Conservation (phyloP, 768 basidiomycete species). For the Agaricus subrufescens region DNA sequence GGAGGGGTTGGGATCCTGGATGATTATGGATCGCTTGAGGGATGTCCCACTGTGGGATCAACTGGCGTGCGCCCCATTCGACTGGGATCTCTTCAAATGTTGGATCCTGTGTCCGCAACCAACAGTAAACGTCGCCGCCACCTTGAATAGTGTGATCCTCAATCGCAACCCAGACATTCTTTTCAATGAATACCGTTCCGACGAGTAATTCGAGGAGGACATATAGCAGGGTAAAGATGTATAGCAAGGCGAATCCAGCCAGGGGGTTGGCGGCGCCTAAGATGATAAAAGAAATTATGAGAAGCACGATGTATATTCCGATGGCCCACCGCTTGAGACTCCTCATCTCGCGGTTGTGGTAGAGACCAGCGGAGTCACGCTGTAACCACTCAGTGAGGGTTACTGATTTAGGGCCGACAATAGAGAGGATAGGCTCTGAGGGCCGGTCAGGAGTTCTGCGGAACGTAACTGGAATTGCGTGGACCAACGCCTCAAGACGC, state of each 20-base stretch:
- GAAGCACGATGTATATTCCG: not conserved
- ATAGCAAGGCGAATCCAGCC: not conserved
- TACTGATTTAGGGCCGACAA: slow-evolving; percentile 5
- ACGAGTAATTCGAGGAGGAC: not conserved
- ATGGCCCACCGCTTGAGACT: not conserved
- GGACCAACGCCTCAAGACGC: slow-evolving; percentile 6
- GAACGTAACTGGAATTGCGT: slow-evolving; percentile 4
- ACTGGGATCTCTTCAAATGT: not conserved
- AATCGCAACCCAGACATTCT: slow-evolving; percentile 11
- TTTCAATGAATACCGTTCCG: slow-evolving; percentile 8
- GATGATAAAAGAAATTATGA: not conserved
- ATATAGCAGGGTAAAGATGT: not conserved
- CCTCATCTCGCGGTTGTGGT: not conserved
- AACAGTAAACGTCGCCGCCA: not conserved
- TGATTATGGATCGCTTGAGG: not conserved
- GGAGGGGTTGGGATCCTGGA: not conserved
- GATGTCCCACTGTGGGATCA: slow-evolving; percentile 7
- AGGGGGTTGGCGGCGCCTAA: not conserved
- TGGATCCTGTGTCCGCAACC: slow-evolving; percentile 11
- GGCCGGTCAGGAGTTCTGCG: not conserved
- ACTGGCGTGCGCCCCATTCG: slow-evolving; percentile 12
- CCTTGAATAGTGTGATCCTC: slow-evolving; percentile 8
- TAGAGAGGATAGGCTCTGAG: slow-evolving; percentile 9
- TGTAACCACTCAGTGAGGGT: slow-evolving; percentile 10
- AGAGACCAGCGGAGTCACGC: slow-evolving; percentile 2